These are phyloP conservation scores for Lasiodiplodia gonubiensis DNA, from an alignment of 2,329 filamentous ascomycete genomes.

Conservation along the genomic window DNA sequence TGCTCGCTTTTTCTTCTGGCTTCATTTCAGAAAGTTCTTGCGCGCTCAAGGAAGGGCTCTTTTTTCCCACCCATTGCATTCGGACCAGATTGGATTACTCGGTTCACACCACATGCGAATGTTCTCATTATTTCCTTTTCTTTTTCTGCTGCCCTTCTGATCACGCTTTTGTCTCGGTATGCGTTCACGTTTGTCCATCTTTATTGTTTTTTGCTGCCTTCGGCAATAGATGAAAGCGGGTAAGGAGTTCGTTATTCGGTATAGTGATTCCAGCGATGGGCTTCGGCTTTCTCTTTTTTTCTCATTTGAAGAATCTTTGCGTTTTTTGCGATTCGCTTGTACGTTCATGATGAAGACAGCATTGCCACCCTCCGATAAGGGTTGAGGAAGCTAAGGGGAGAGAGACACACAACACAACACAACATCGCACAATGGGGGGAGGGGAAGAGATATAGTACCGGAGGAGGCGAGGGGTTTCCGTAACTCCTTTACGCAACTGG, in stretches of 20 bases:
- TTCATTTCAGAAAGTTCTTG: background rate
- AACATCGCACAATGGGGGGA: too few relatives aligned
- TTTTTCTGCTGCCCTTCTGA: background rate
- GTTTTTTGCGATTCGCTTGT: background rate
- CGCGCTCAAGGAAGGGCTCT: background rate
- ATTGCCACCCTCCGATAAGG: background rate
- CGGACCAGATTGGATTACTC: slow-evolving; percentile 11
- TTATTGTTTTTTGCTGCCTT: background rate
- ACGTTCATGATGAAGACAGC: background rate
- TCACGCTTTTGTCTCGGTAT: slow-evolving; percentile 10
- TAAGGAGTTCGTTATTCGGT: slow-evolving; percentile 6
- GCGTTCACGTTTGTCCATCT: background rate
- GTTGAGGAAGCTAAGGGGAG: background rate
- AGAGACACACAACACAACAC: too few relatives aligned
- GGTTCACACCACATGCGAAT: background rate
- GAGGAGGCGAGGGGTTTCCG: too few relatives aligned
- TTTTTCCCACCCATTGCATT: background rate
- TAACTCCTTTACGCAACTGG: background rate
- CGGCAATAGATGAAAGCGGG: slow-evolving; percentile 13
- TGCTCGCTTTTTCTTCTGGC: background rate
- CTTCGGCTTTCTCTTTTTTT: background rate
- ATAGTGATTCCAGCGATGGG: background rate
- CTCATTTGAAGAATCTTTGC: background rate
- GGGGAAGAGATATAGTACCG: too few relatives aligned
- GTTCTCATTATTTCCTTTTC: background rate